Evolutionary conservation across 371 early-diverging fungal species (phyloP), one percentile per base, ranked within the genome.

Genomic region (Cokeromyces recurvatus): DNA sequence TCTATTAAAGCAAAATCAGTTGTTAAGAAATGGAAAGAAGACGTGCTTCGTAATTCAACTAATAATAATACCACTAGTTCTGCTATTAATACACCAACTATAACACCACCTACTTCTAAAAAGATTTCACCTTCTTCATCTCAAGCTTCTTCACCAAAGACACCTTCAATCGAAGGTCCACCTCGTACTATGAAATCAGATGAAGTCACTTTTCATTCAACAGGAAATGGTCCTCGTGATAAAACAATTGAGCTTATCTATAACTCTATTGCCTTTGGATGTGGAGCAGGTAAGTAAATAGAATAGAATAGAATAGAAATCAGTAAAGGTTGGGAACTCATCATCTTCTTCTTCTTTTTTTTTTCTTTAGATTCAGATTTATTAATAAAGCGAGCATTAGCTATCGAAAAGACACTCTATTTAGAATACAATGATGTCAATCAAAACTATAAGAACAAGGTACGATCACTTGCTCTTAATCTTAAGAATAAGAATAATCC

Each of bases 191-290:
- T 82, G 12, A 73, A 75, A 37, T 36, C 72, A 14, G 92, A 90
- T 50, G 81, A 76, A n/a, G 60, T 89, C 11, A 65, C 59, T 14
- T 57, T 78, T 20, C 64, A 60, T 42, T 53, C 78, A 0, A 77
- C 87, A 5, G 87, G 87, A n/a, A 87, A 82, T 48, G 67, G 65
- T 17, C 71, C 79, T 22, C 82, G 98, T 19, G 91, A 94, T 53
- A 89, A 85, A 49, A 86, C 87, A 35, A 79, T 86, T 45, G 92
- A 91, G 43, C 67, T 97, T 57, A 63, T 96, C 47, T 94, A 94
- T 57, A 66, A 79, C 48, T 85, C 93, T 0, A 63, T 97, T 43
- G 89, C 81, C 1, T 62, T 75, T 3, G 90, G 83, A 32, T 82
- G 85, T 34, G 74, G 66, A 57, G 78, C 77, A 43, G 84, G 89